Evolutionary conservation across 768 basidiomycete genomes (phyloP), one percentile per base, ranked within the genome.

Genomic region (Mycena indigotica): DNA sequence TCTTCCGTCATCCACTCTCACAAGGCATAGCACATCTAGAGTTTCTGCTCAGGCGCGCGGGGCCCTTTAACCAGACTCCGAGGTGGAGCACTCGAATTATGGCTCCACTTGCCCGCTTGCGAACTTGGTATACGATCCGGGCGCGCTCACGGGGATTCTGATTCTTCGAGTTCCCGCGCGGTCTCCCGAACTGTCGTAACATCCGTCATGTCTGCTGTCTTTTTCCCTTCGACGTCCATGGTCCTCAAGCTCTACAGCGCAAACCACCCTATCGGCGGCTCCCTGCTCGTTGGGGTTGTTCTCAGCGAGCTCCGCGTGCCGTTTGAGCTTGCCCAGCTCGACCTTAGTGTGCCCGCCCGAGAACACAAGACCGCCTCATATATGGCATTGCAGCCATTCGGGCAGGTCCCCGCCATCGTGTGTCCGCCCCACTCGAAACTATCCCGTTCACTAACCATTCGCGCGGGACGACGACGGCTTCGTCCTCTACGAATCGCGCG

Each of bases 401-500:
- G 46, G 12, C 77, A 82, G 64, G 69, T 70, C 21, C 70, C 72
- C 2, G 61, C 62, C 32, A 64, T 71, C 52, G 69, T 71, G 25
- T 52, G 61, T 56, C 12, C 41, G 29, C 50, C 23, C 26, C 25
- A 25, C n/a, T 21, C 15, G 26, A 24, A 13, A 19, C 32, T n/a
- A 15, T 40, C 28, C n/a, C n/a, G 19, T 3, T 35, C 21, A 17
- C 29, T 41, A n/a, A 48, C 3, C 23, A 4, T 39, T 28, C 26
- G 28, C 5, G 32, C 40, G 82, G 79, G 75, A 84, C 50, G 86
- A 88, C 24, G 85, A 84, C 38, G 87, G 85, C 3, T 82, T 88
- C 67, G 70, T 80, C 55, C 63, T 91, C n/a, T 88, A 80, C 70
- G 86, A 87, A 65, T 80, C 78, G 35, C 82, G 85, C 28, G 85